Evolutionary conservation across 2,329 filamentous ascomycete genomes (phyloP), one percentile per base, ranked within the genome.

Genomic region (Pseudodiploospora longispora): DNA sequence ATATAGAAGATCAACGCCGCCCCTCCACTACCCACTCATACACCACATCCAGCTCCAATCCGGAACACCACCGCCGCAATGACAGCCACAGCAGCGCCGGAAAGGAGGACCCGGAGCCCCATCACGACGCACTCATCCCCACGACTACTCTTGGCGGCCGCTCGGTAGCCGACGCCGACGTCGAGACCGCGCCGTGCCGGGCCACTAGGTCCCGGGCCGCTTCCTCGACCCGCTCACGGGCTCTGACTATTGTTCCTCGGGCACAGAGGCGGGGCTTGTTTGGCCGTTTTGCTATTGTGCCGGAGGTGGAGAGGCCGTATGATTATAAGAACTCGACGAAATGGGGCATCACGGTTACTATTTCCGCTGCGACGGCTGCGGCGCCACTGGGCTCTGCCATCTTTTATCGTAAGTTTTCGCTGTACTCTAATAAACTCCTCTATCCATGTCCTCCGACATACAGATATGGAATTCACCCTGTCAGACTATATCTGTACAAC

Each of bases 301-400:
- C 88, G 2, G 90, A 96, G 65, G 80, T 95, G 10, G 80, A 86
- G 38, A 72, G 82, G 30, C 85, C 89, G 0, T 80, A 82, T 47
- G 76, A 87, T 41, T 95, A 95, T 59, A 68, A 74, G 8, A 76
- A 78, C 31, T 75, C 68, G 40, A 87, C 78, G 10, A 95, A 95
- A 78, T 95, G 89, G 89, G 75, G 78, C 48, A 81, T 96, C 51
- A 95, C 89, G 0, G 70, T 80, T 32, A 76, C 91, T 39, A 78
- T 95, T 38, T 84, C 88, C 2, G 58, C 90, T 10, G 87, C 87
- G 3, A 88, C 80, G 2, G 80, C 83, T 10, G 85, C 80, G 1
- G 87, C 85, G 1, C 90, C 90, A 0, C 80, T 95, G 68, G 90
- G 90, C 1, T 90, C 85, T 29, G 78, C 84, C 2, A 89, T 95